Conservation (phyloP, 2,329 filamentous ascomycete species). For the Knoxdaviesia proteae region DNA sequence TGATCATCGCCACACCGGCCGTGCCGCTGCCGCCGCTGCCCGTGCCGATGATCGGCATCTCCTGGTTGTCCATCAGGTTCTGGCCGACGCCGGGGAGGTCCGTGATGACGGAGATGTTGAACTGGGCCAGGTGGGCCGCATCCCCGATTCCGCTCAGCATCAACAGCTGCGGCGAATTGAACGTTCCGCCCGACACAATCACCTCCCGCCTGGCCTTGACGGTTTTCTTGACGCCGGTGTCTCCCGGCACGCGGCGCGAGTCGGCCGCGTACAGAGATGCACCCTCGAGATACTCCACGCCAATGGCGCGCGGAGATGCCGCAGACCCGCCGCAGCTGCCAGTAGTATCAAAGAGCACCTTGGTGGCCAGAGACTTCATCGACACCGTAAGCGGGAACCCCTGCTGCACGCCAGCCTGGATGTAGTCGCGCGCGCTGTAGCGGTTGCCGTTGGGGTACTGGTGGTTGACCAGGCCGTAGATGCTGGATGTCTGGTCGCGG, state of each 20-base stretch:
- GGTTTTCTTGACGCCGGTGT: conserved; percentile 4
- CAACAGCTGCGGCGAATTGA: conserved; percentile 29
- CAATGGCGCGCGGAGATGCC: conserved; percentile 13
- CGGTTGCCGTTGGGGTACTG: conserved; percentile 10
- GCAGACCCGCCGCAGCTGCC: conserved; percentile 4
- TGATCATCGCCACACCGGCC: conserved; percentile 3
- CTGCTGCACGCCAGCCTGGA: conserved; percentile 5
- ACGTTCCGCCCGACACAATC: conserved; percentile 25
- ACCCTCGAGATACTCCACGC: conserved; percentile 13
- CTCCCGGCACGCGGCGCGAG: conserved; percentile 16
- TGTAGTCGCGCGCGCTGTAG: conserved; percentile 11
- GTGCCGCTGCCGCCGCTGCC: not conserved
- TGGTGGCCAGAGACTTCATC: conserved; percentile 13
- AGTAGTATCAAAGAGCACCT: conserved; percentile 14
- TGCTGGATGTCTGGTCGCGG: conserved; percentile 10
- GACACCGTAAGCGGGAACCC: conserved; percentile 6
- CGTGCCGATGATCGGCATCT: conserved; percentile 14
- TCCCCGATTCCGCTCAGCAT: conserved; percentile 29
- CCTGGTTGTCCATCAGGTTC: conserved; percentile 24
- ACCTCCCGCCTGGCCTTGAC: conserved; percentile 19
- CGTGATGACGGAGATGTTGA: conserved; percentile 21
- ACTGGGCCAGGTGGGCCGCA: conserved; percentile 17
- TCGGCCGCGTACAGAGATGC: conserved; percentile 7
- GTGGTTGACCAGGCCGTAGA: conserved; percentile 10
- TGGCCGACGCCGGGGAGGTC: conserved; percentile 26